Evolutionary conservation across 345 rosid species (phyloP).

Genomic region (Trapa bicornis): DNA sequence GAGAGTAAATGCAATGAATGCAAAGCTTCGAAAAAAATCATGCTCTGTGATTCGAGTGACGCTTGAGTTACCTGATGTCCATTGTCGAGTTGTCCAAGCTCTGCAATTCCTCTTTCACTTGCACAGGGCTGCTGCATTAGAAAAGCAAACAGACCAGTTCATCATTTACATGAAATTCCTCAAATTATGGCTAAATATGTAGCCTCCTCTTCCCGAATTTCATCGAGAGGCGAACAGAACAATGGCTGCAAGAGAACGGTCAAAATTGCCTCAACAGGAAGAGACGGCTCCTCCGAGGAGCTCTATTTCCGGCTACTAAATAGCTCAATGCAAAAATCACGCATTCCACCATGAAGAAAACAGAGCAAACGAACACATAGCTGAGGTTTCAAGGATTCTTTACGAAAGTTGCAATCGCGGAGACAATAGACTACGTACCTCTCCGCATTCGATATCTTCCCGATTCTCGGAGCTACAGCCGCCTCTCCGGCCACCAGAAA

Average conservation of each 20-base stretch:
- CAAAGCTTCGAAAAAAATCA: too few species aligned
- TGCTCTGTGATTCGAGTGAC: background rate
- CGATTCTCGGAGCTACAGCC: constrained; percentile 1
- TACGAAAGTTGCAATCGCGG: background rate
- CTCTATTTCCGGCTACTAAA: too few species aligned
- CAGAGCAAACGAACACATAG: too few species aligned
- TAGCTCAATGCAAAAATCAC: too few species aligned
- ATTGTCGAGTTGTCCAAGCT: constrained; percentile 17
- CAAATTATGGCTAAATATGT: too few species aligned
- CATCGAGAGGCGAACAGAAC: too few species aligned
- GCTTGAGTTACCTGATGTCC: constrained; percentile 17
- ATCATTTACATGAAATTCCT: background rate
- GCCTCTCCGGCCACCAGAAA: constrained; percentile 3
- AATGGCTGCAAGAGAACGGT: too few species aligned
- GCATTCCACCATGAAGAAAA: too few species aligned
- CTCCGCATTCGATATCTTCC: background rate
- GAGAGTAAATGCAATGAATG: background rate
- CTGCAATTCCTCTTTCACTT: constrained; percentile 9
- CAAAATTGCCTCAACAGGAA: too few species aligned
- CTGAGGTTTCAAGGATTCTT: too few species aligned
- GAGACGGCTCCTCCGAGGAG: too few species aligned
- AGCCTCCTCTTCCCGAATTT: too few species aligned
- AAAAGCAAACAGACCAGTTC: background rate
- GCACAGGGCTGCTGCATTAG: constrained; percentile 1
- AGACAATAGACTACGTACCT: background rate